Evolutionary conservation across 768 basidiomycete genomes (phyloP).

Genomic region (Cyclocybe aegerita): DNA sequence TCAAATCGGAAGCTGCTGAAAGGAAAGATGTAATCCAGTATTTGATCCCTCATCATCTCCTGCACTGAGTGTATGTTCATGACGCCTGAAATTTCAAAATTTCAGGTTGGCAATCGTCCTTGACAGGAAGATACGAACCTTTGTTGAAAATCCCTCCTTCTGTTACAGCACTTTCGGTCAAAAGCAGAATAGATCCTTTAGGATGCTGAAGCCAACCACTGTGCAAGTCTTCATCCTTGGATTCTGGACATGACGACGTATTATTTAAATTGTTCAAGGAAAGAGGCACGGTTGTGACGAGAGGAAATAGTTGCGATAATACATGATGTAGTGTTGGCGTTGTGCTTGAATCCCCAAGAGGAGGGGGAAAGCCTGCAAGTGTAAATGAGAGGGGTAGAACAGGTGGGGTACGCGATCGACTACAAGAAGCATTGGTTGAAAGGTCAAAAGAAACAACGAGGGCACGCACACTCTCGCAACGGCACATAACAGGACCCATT

Average conservation of each 20-base stretch:
- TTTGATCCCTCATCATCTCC: conserved; percentile 62
- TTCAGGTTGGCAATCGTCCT: not conserved
- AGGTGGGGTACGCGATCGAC: conserved; percentile 65
- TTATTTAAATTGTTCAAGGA: conserved; percentile 64
- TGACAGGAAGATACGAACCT: conserved; percentile 32
- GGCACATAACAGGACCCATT: conserved; percentile 67
- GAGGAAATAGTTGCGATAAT: conserved; percentile 59
- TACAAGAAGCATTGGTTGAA: conserved; percentile 23
- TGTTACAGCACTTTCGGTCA: conserved; percentile 65
- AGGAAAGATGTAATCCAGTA: conserved; percentile 73
- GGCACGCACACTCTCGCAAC: conserved; percentile 63
- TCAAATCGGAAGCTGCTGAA: conserved; percentile 72
- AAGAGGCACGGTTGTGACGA: conserved; percentile 54
- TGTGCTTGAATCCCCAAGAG: conserved; percentile 21
- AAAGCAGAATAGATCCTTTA: conserved; percentile 51
- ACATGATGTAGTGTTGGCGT: conserved; percentile 52
- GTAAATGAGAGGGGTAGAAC: conserved; percentile 69
- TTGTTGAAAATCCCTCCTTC: conserved; percentile 67
- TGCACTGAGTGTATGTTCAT: conserved; percentile 64
- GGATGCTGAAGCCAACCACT: conserved; percentile 77
- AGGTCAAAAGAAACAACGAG: conserved; percentile 2
- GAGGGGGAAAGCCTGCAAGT: conserved; percentile 59
- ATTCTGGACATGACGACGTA: conserved; percentile 59
- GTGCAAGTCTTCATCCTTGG: conserved; percentile 68
- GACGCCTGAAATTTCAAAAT: conserved; percentile 41